Percentiles rank a stretch among this genome's conserved stretches.
Conservation (phyloP, 495 filamentous ascomycete genomes). For the Parathielavia hyrcaniae region DNA sequence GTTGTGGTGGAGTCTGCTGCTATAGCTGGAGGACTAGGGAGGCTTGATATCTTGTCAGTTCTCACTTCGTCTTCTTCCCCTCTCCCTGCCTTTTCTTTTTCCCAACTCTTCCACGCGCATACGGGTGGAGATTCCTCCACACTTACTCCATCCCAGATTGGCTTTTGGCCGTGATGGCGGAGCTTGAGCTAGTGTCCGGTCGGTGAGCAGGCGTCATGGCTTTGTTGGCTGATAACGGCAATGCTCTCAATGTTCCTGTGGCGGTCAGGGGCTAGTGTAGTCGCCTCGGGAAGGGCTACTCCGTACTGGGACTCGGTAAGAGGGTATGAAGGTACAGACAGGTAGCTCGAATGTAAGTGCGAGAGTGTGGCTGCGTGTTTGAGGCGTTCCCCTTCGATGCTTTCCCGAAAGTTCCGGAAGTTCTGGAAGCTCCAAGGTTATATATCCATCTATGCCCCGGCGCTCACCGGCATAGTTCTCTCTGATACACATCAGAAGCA, state of each 20-base stretch:
- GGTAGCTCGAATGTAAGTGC: not conserved
- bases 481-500: not conserved
- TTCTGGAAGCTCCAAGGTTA: not conserved
- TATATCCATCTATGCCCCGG: not conserved
- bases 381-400: not conserved
- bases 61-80: constrained; percentile 14
- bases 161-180: not conserved
- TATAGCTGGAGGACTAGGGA: not conserved
- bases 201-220: constrained; percentile 4
- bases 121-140: not conserved
- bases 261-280: not conserved
- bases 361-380: not conserved
- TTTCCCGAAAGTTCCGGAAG: not conserved
- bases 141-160: constrained; percentile 10
- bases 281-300: not conserved
- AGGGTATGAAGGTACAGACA: no score
- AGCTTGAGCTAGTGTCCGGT: not conserved
- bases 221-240: not conserved
- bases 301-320: not conserved
- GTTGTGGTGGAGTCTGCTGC: constrained; percentile 2
- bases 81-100: not conserved
- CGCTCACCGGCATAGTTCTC: not conserved
- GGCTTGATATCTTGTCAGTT: constrained; percentile 19
- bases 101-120: constrained; percentile 6
- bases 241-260: not conserved